phyloP scores from a whole-genome alignment of 1,139 yeast genomes.

The Geotrichum reessii region DNA sequence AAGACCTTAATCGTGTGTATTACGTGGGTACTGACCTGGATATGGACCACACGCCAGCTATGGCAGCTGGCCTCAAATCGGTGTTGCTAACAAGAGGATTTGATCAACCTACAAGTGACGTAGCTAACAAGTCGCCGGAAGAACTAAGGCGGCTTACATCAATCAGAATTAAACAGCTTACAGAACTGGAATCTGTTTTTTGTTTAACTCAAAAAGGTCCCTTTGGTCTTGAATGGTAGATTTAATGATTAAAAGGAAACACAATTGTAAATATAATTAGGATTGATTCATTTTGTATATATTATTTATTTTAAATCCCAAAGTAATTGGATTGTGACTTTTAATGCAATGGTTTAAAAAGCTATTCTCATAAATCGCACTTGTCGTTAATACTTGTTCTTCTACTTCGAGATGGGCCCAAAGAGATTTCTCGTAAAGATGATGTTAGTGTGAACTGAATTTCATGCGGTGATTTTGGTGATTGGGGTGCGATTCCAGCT shows the following conservation, averaged over 20 bases:
- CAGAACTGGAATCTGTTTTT: slow-evolving; percentile 19
- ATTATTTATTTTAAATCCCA: not conserved
- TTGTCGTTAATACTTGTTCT: not conserved
- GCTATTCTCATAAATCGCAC: slow-evolving; percentile 4
- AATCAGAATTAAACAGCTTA: slow-evolving; percentile 17
- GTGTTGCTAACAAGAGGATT: slow-evolving; percentile 22
- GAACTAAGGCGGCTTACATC: slow-evolving; percentile 3
- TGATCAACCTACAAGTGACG: slow-evolving; percentile 21
- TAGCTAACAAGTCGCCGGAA: slow-evolving; percentile 9
- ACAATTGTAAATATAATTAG: not conserved
- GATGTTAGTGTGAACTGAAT: slow-evolving; percentile 19
- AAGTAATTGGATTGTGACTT: not conserved
- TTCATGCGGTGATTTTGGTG: slow-evolving; percentile 20
- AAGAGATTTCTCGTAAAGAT: slow-evolving; percentile 7
- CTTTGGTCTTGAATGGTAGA: not conserved
- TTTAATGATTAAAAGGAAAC: not conserved
- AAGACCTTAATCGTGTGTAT: slow-evolving; percentile 17
- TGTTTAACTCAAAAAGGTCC: slow-evolving; percentile 14
- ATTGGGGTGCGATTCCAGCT: not conserved
- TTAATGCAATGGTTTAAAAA: not conserved
- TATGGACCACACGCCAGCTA: slow-evolving; percentile 18
- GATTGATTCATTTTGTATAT: not conserved
- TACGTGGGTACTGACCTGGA: slow-evolving; percentile 22
- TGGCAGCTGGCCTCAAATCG: slow-evolving; percentile 14
- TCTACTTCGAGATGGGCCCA: slow-evolving; percentile 2